Conservation (phyloP, 1,284 basidiomycete genomes). For the Flammula alnicola region DNA sequence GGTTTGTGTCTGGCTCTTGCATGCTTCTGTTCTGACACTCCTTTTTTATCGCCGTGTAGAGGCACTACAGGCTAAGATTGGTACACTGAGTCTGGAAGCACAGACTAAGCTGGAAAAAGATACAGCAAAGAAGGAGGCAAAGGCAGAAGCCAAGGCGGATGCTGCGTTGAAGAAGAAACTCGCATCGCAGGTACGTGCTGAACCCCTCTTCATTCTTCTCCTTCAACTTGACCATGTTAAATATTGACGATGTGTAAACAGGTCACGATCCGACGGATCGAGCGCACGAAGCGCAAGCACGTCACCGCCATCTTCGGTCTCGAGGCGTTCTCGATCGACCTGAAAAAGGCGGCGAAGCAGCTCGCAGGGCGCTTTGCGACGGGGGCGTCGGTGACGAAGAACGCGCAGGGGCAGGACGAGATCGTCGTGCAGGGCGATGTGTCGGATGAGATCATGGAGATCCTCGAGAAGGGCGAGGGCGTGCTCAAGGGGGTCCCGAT, state of each 20-base stretch:
- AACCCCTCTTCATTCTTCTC: neutral
- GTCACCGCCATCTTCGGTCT: conserved; percentile 88
- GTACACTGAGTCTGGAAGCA: conserved; percentile 84
- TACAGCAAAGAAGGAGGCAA: conserved; percentile 90
- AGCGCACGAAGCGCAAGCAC: conserved; percentile 91
- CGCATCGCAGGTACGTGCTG: conserved; percentile 56
- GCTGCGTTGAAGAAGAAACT: conserved; percentile 87
- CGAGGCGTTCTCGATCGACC: conserved; percentile 87
- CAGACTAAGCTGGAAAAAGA: conserved; percentile 88
- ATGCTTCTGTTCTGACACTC: neutral
- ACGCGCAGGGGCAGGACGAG: conserved; percentile 87
- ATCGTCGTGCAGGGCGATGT: conserved; percentile 98
- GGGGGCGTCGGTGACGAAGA: conserved; percentile 90
- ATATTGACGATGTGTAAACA: no score
- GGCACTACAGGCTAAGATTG: conserved; percentile 82
- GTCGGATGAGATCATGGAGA: conserved; percentile 75
- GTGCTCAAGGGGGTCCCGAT: conserved; percentile 63
- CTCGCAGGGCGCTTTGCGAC: conserved; percentile 94
- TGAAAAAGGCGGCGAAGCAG: conserved; percentile 92
- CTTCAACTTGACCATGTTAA: neutral
- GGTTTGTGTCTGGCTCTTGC: conserved; percentile 25
- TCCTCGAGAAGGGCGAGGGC: conserved; percentile 54
- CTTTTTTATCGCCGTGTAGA: conserved; percentile 46
- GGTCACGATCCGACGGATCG: conserved; percentile 89
- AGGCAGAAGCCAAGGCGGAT: conserved; percentile 82